phyloP scores from a whole-genome alignment of 352 stramenopile genomes.

The Phytophthora syringae region DNA sequence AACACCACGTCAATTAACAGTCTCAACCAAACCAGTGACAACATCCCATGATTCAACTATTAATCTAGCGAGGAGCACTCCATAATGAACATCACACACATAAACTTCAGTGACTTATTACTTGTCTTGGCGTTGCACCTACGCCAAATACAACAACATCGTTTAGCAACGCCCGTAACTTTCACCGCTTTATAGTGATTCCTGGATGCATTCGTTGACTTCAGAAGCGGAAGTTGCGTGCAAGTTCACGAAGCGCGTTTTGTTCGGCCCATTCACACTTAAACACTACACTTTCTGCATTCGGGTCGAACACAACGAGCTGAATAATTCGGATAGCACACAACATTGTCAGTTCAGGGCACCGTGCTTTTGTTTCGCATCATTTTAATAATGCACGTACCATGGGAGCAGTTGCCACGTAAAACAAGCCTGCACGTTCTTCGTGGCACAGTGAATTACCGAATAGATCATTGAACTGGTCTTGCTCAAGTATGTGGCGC shows the following conservation, averaged over 20 bases:
- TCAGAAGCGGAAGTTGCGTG: constrained; percentile 76
- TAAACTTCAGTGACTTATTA: constrained; percentile 19
- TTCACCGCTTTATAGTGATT: constrained; percentile 2
- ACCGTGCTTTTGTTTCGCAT: neutral
- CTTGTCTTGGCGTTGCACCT: neutral
- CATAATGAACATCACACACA: constrained; percentile 22
- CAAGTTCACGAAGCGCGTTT: constrained; percentile 68
- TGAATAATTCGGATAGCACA: constrained; percentile 24
- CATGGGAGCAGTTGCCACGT: constrained; percentile 66
- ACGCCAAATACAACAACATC: neutral
- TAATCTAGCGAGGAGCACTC: constrained; percentile 16
- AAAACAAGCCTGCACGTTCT: constrained; percentile 72
- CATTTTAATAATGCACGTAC: constrained; percentile 36
- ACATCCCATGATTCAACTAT: constrained; percentile 24
- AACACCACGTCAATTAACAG: constrained; percentile 78
- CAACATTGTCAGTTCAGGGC: constrained; percentile 1
- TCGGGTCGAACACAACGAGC: constrained; percentile 71
- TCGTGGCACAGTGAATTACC: constrained; percentile 68
- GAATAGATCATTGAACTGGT: constrained; percentile 72
- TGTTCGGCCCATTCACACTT: constrained; percentile 66
- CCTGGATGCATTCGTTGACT: neutral
- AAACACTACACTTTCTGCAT: constrained; percentile 55
- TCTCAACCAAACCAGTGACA: constrained; percentile 48
- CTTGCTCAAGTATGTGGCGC: constrained; percentile 48
- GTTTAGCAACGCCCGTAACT: neutral